Percentiles rank a stretch among this genome's conserved stretches.
phyloP scores from a whole-genome alignment of 2,329 filamentous ascomycete species.

The Arthrobotrys iridis region DNA sequence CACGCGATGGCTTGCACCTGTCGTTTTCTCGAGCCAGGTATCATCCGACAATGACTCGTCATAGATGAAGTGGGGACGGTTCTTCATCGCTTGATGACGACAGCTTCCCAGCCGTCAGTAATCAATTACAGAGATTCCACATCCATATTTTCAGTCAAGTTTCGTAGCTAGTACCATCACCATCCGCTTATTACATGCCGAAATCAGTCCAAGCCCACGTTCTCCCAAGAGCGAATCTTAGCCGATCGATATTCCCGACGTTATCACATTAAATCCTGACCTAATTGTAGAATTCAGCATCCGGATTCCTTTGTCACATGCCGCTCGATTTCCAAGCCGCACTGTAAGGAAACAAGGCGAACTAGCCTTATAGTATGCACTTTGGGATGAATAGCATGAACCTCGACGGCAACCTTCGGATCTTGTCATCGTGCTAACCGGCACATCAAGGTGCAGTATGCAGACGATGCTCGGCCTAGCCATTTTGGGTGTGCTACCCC shows the following conservation, averaged over 20 bases:
- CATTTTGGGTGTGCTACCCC: constrained; percentile 47
- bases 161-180: neutral
- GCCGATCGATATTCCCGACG: constrained; percentile 31
- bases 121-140: constrained; percentile 25
- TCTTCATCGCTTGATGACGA: constrained; percentile 40
- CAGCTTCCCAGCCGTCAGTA: constrained; percentile 18
- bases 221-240: constrained; percentile 1
- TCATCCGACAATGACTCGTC: constrained; percentile 51
- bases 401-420: constrained; percentile 50
- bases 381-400: constrained; percentile 49
- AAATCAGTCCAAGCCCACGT: constrained; percentile 15
- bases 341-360: constrained; percentile 49
- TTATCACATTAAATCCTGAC: constrained; percentile 22
- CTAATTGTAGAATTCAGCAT: neutral
- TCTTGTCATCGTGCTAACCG: constrained; percentile 43
- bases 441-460: constrained; percentile 44
- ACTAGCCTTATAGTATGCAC: constrained; percentile 30
- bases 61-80: constrained; percentile 22
- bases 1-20: neutral
- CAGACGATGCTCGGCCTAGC: constrained; percentile 47
- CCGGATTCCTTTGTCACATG: constrained; percentile 21
- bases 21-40: constrained; percentile 14
- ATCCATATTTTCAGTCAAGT: too few species aligned
- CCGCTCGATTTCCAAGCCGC: constrained; percentile 35
- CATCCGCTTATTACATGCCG: constrained; percentile 7